Evolutionary conservation across 306 rosid species (phyloP), one percentile per base, ranked within the genome.

Genomic region (Spatholobus suberectus): DNA sequence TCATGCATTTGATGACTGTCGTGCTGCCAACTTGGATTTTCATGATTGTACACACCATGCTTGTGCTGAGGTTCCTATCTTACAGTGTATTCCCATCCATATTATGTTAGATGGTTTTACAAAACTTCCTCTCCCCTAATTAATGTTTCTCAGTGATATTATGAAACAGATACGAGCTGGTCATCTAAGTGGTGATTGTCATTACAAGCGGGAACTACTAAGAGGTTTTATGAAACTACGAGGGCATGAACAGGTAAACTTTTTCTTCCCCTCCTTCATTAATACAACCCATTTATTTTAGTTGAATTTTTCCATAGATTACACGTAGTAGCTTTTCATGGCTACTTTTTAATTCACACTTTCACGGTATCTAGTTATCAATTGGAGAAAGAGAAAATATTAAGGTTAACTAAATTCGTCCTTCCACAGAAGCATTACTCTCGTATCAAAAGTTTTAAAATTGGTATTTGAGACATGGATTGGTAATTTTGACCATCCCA

Each of bases 141-240:
- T 20, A 49, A 57, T 18, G 13, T 75, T 66, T 72, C 13, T 61
- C 17, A 8, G 13, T 73, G 70, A 10, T 68, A 14, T 41, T 32
- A 14, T 57, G 69, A 62, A 89, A 81, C 87, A 93, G 98, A 88
- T 94, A 75, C 89, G 97, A 72, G 92, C 98, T 62, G 86, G 75
- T 73, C 93, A 92, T 88, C 83, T 94, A 37, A 92, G 97, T 58
- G 98, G 98, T 68, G 91, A 89, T 85, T 92, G 98, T 74, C 98
- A 92, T 89, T 94, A 70, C 72, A 92, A 92, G 70, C 84, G 95
- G 63, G 98, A 94, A 86, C 75, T 94, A 35, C 78, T 94, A 41
- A 86, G 94, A 66, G 97, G 97, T 81, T 75, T 63, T 72, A 5
- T 87, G 70, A 94, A 87, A 76, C 18, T 94, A 58, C 89, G 92